Percentiles rank a stretch among this genome's conserved stretches.
These are phyloP conservation scores for Anthostomella pinea DNA, from an alignment of 2,329 filamentous ascomycete genomes.

Conservation along the genomic window DNA sequence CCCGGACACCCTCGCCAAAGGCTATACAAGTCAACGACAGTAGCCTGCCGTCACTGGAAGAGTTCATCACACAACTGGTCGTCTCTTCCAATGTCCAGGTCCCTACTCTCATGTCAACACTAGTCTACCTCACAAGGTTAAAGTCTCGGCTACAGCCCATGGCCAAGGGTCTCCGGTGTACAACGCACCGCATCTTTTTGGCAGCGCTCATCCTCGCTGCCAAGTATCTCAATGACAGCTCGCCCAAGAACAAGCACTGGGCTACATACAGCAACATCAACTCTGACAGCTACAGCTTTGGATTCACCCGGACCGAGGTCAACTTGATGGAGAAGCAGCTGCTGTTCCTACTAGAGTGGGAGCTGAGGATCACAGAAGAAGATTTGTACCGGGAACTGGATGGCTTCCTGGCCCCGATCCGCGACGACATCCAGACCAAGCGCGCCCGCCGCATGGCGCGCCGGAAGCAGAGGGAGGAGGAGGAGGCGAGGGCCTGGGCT, in stretches of 20 bases:
- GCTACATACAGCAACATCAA: constrained; percentile 84
- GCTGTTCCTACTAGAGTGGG: constrained; percentile 91
- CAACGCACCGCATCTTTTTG: constrained; percentile 95
- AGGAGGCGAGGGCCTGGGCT: constrained; percentile 39
- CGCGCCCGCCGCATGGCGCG: constrained; percentile 50
- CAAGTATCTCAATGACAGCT: constrained; percentile 98
- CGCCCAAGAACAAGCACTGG: constrained; percentile 99
- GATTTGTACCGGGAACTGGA: constrained; percentile 88
- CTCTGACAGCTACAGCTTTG: constrained; percentile 65
- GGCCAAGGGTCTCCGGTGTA: constrained; percentile 94
- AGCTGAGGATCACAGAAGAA: constrained; percentile 78
- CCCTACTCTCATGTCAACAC: constrained; percentile 91
- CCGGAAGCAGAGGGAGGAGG: constrained; percentile 38
- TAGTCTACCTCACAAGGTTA: constrained; percentile 88
- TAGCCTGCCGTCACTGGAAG: constrained; percentile 74
- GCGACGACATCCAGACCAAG: constrained; percentile 53
- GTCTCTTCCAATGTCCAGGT: constrained; percentile 94
- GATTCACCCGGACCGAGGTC: constrained; percentile 92
- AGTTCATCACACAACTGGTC: constrained; percentile 89
- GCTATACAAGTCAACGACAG: constrained; percentile 46
- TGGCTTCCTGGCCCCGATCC: constrained; percentile 82
- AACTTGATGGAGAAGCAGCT: constrained; percentile 99
- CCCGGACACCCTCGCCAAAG: constrained; percentile 45
- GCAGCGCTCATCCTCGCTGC: constrained; percentile 81
- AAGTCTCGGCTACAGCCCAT: constrained; percentile 84